Conservation (phyloP, 2,329 filamentous ascomycete species). For the Verticillium longisporum region DNA sequence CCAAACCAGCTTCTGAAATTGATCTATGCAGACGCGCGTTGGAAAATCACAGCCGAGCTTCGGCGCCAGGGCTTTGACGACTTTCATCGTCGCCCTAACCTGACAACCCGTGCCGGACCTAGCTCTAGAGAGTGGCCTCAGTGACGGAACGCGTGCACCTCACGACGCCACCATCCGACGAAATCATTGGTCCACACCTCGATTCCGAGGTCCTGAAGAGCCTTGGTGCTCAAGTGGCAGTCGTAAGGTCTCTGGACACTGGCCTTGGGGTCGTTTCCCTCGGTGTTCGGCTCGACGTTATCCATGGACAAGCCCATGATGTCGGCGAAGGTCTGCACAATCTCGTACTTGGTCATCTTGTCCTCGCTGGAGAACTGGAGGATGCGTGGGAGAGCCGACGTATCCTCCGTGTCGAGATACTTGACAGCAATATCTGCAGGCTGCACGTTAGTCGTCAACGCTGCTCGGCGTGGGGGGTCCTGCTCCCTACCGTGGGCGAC, state of each 20-base stretch:
- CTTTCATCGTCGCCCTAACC: too few species aligned
- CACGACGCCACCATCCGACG: conserved; percentile 69
- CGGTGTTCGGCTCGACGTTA: conserved; percentile 60
- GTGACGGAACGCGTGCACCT: conserved; percentile 52
- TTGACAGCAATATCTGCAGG: conserved; percentile 59
- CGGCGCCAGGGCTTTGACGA: too few species aligned
- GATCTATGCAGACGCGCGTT: too few species aligned
- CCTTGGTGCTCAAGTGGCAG: conserved; percentile 75
- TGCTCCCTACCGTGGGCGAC: conserved; percentile 56
- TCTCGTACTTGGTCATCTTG: conserved; percentile 82
- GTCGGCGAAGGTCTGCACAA: conserved; percentile 69
- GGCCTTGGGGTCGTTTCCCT: conserved; percentile 66
- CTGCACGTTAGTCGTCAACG: conserved; percentile 8
- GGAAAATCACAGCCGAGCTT: too few species aligned
- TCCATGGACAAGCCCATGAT: conserved; percentile 70
- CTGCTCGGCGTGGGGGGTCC: conserved; percentile 10
- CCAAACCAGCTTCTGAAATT: too few species aligned
- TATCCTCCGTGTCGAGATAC: conserved; percentile 49
- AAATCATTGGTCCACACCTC: conserved; percentile 71
- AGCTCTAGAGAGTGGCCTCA: conserved; percentile 23
- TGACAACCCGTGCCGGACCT: not conserved
- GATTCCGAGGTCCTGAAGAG: conserved; percentile 66
- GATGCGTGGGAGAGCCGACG: conserved; percentile 54
- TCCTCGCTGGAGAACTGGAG: conserved; percentile 87
- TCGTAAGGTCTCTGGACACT: conserved; percentile 77